A percentile compares a stretch with the other conserved stretches of the same genome.
phyloP scores from a whole-genome alignment of 768 basidiomycete genomes.

The Dacryopinax primogenitus region DNA sequence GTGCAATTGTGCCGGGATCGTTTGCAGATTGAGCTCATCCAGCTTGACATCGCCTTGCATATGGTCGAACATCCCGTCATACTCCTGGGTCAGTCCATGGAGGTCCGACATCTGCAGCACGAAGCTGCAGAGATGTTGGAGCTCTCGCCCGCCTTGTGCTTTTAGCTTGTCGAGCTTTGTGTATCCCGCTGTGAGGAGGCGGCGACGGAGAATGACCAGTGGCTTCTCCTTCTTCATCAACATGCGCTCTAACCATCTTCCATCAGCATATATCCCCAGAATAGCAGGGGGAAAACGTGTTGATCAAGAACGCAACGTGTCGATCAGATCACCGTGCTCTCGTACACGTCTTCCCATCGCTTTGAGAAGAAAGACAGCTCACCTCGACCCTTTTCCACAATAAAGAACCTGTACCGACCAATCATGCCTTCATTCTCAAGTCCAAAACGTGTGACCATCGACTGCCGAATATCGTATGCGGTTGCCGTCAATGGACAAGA shows the following conservation, averaged over 20 bases:
- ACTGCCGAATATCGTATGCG: constrained; percentile 50
- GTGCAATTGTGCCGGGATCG: constrained; percentile 79
- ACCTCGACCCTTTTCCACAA: constrained; percentile 39
- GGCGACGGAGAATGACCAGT: constrained; percentile 65
- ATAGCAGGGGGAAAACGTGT: not conserved
- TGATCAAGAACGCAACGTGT: constrained; percentile 30
- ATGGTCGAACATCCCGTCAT: constrained; percentile 55
- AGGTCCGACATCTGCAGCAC: constrained; percentile 71
- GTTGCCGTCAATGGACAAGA: constrained; percentile 50
- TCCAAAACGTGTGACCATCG: constrained; percentile 32
- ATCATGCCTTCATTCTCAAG: constrained; percentile 21
- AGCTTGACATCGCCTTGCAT: constrained; percentile 68
- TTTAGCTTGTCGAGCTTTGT: constrained; percentile 66
- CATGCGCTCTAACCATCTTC: constrained; percentile 51
- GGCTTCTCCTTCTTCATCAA: constrained; percentile 71
- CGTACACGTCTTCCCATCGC: constrained; percentile 55
- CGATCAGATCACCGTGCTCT: too few relatives aligned
- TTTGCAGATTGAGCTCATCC: constrained; percentile 61
- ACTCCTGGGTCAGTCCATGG: constrained; percentile 38
- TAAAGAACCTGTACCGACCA: constrained; percentile 33
- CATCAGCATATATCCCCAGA: not conserved
- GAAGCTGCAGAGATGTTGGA: constrained; percentile 78
- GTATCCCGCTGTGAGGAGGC: constrained; percentile 83
- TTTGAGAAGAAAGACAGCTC: constrained; percentile 8
- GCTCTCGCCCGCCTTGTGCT: constrained; percentile 59